Evolutionary conservation across 2,329 filamentous ascomycete species (phyloP), one percentile per base, ranked within the genome.

Genomic region (Allantophomopsis cytisporea): DNA sequence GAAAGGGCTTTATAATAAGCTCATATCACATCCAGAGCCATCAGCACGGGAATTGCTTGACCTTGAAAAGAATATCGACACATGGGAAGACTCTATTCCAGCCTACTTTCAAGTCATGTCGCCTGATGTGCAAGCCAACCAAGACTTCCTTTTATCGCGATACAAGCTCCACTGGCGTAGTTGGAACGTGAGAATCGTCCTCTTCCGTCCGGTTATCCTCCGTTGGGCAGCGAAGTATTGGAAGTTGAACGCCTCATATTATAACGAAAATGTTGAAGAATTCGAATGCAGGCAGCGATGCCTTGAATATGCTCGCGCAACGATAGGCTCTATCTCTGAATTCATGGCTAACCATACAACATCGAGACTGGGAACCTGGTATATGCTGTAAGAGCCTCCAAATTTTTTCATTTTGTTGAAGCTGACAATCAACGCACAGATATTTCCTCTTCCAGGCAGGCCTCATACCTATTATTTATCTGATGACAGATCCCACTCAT

Each of bases 361-460:
- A 44, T 15, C 40, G 10, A 42, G 34, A 15, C 18, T 47, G 16
- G 44, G 37, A 5, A 37, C 38, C 11, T 47, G 45, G 45, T 47
- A 47, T 35, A 38, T 36, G 5, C 35, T 47, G 23, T 28, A 28
- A 28, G 23, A 8, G 7, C 11, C 8, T 28, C 4, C 5, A 10
- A 12, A 3, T 12, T 10, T 8, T 12, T 8, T 10, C 10, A 8
- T 28, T 3, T 8, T 28, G 23, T 3, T 28, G 23, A 28, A 28
- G 8, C 23, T 28, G 11, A 28, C 11, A 28, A 12, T 28, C 23
- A 10, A 28, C 8, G 11, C 10, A 12, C 8, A 28, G 23, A 12
- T 63, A 64, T 47, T 64, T 64, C 45, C 55, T 65, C 31, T 65
- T 65, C 50, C 62, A 65, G 50, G 62, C 62, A 12, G 60, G 56